Evolutionary conservation across 768 basidiomycete species (phyloP).

Genomic region (Coprinellus micaceus): DNA sequence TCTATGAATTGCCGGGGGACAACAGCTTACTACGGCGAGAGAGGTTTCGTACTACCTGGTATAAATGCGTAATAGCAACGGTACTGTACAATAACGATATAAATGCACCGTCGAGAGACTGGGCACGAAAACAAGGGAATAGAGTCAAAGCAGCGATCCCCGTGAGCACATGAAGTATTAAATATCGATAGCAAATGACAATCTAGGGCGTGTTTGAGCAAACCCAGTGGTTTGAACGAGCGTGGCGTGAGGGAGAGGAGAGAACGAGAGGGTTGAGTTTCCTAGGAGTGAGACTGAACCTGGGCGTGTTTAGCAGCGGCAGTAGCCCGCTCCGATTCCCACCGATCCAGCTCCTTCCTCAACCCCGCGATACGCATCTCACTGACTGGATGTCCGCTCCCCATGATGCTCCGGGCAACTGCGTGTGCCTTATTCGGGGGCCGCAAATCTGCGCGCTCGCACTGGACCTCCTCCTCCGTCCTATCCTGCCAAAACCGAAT

Average conservation of each 20-base stretch:
- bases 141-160: background rate
- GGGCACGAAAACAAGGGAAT: background rate
- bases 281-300: background rate
- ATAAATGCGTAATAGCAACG: background rate
- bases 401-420: slow-evolving; percentile 37
- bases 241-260: too few species aligned
- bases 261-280: background rate
- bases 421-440: slow-evolving; percentile 20
- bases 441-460: too few species aligned
- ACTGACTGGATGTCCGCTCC: slow-evolving; percentile 64
- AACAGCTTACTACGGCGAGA: too few species aligned
- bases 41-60: too few species aligned
- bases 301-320: slow-evolving; percentile 9
- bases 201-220: too few species aligned
- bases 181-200: background rate
- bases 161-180: background rate
- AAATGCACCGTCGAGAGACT: background rate
- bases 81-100: background rate
- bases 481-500: slow-evolving; percentile 80
- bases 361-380: slow-evolving; percentile 60
- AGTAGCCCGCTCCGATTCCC: slow-evolving; percentile 53
- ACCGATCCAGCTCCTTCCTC: slow-evolving; percentile 63
- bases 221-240: too few species aligned
- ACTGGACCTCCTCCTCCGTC: slow-evolving; percentile 42
- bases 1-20: too few species aligned